Conservation (phyloP, 192 early-diverging fungal genomes). For the Coemansia sp. region DNA sequence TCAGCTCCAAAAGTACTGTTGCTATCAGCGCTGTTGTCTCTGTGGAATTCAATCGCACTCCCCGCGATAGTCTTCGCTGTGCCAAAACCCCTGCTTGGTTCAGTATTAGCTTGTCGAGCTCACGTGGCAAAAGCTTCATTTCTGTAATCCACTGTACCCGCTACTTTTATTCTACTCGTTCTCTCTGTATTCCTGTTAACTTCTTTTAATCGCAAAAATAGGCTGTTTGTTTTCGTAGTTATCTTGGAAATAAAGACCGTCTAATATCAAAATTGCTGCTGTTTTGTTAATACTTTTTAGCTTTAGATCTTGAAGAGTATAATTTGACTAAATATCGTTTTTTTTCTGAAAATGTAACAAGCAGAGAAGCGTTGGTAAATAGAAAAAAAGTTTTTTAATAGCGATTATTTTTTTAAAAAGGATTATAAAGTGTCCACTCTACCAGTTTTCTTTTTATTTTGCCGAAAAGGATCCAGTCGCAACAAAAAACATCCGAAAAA, state of each 20-base stretch:
- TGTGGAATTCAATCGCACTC: slow-evolving; percentile 80
- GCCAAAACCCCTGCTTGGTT: slow-evolving; percentile 85
- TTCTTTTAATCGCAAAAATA: background rate
- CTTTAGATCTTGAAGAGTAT: no score
- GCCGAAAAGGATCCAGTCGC: background rate
- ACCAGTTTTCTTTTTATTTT: background rate
- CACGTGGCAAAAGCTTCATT: slow-evolving; percentile 84
- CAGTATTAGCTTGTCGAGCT: slow-evolving; percentile 91
- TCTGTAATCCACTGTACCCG: background rate
- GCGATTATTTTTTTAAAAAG: background rate
- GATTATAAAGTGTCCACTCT: background rate
- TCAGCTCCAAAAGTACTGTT: slow-evolving; percentile 80
- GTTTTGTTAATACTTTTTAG: no score
- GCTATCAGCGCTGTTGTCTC: slow-evolving; percentile 90
- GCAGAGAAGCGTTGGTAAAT: no score
- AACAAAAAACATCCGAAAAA: background rate
- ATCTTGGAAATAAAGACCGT: no score
- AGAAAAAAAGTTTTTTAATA: background rate
- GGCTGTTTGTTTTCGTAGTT: background rate
- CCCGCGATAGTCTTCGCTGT: slow-evolving; percentile 86
- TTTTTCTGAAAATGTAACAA: no score
- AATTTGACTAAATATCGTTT: no score
- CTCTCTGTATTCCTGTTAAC: no score
- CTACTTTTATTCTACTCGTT: background rate
- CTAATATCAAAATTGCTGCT: no score